These are phyloP conservation scores for Boletellus deceptivus DNA, from an alignment of 1,284 basidiomycete species.

Conservation along the genomic window DNA sequence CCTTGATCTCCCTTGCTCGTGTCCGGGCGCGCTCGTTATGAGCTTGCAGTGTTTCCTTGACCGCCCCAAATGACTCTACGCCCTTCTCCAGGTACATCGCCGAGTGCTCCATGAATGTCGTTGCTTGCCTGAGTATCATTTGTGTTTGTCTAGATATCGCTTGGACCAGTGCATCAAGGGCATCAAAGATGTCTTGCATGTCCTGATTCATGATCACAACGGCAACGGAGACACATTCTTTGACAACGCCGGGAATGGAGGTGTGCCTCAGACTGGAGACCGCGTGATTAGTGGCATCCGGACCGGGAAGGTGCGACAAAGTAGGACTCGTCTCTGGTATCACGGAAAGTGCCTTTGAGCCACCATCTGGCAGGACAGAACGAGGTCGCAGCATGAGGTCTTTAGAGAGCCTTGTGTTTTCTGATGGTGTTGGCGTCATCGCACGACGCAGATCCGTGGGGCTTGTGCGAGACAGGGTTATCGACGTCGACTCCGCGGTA, in stretches of 20 bases:
- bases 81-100: constrained; percentile 37
- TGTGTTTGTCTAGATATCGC: constrained; percentile 44
- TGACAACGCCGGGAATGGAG: constrained; percentile 38
- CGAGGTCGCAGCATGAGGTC: constrained; percentile 42
- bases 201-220: constrained; percentile 46
- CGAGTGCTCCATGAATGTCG: constrained; percentile 45
- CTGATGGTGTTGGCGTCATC: constrained; percentile 32
- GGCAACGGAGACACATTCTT: constrained; percentile 47
- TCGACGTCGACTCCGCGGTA: constrained; percentile 29
- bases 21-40: constrained; percentile 56
- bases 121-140: constrained; percentile 40
- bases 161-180: constrained; percentile 56
- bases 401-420: constrained; percentile 33
- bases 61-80: constrained; percentile 22
- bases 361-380: constrained; percentile 28
- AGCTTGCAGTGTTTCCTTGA: constrained; percentile 43
- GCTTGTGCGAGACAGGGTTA: constrained; percentile 17
- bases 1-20: constrained; percentile 54
- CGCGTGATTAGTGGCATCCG: constrained; percentile 17
- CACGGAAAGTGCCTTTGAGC: constrained; percentile 32
- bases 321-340: constrained; percentile 20
- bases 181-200: constrained; percentile 56
- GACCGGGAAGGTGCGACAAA: constrained; percentile 1
- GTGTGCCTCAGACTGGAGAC: constrained; percentile 32
- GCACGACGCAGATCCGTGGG: constrained; percentile 22